Base-by-base conservation (phyloP, 2,329 filamentous ascomycete species). In the Xylaria sp. region DNA sequence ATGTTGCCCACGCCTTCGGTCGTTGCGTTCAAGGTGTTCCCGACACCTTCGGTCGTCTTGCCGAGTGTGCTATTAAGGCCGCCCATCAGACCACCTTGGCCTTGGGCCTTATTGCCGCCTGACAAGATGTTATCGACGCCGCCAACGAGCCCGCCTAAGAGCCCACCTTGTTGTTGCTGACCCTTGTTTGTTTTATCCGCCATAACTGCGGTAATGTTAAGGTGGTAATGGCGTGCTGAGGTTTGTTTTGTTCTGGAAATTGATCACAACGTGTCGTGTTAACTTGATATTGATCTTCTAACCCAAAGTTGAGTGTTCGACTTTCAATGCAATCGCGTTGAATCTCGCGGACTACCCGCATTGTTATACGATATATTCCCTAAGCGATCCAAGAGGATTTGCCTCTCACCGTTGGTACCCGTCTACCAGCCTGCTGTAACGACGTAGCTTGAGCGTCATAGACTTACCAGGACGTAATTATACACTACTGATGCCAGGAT, bases 41-140 rank as follows among this genome's bases (percentile, higher is more conserved):
- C 72, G 21, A 66, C 62, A 8, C 72, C 68, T 54, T 73, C 71
- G 74, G 83, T 68, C n/a, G 64, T 68, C 57, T 67, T 74, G 31
- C 70, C 71, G 13, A 77, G 68, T 8, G 74, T 67, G 40, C 67
- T 68, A 6, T 65, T 56, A 3, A 73, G 70, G 17, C 72, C 69
- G 4, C 77, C 76, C 38, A 78, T 64, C 13, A 78, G 67, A 1
- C 77, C 77, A 9, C 76, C 77, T 62, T 78, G 73, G 38, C 75
- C 75, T 27, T 77, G 54, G 19, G 72, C 71, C 61, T 78, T 70
- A 31, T 77, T 73, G 55, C 75, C 76, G 41, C 76, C 76, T 17
- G 76, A 77, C 49, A 78, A 70, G 43, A 76, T 74, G 56, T 74
- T 77, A 64, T 77, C 74, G 58, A 77, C 67, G 37, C 70, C 68